Base-by-base conservation (phyloP, 768 basidiomycete species). In the Mycena rosella region DNA sequence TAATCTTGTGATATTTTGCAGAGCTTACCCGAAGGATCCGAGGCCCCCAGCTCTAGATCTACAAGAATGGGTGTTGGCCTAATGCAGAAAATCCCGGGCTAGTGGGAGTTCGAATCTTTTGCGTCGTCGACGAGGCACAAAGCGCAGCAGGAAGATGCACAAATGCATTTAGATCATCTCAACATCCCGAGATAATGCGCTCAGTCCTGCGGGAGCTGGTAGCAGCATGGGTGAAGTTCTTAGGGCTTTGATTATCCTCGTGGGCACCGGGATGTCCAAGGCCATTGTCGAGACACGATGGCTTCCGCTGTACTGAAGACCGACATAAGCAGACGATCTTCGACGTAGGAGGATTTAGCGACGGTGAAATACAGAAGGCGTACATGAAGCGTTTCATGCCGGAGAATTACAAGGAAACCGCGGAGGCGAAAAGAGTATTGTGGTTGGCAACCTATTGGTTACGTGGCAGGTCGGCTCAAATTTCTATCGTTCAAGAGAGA, bases 111-210 rank as follows among this genome's bases (percentile, higher is more conserved):
- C 42, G 38, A 10, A 30, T 57, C 13, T 60, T 48, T 60, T 60
- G 58, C 32, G 30, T 60, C 26, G 26, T 60, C 18, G 58, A 60
- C 32, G 58, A 60, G 17, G 58, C 58, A 7, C 58, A 60, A 27
- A 24, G 29, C n/a, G 58, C 58, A 5, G 45, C 45, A 2, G 27
- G 4, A 30, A 48, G 17, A 36, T 60, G 29, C 30, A 27, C 15
- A 8, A 45, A 45, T 17, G 58, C 58, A 34, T 60, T 60, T 36
- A 49, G 18, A 32, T 60, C 58, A 7, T 8, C 7, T 5, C 18
- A 15, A 22, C 10, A 22, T 17, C 13, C 29, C 38, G 14, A 2
- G 20, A n/a, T 3, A 40, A 13, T 5, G n/a, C 58, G 58, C 15
- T 20, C 58, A 24, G 24, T 60, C 30, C 40, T 60, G 22, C 17